A percentile compares a stretch with the other conserved stretches of the same genome.
Evolutionary conservation across 306 rosid genomes (phyloP).

Genomic region (Quercus alba): DNA sequence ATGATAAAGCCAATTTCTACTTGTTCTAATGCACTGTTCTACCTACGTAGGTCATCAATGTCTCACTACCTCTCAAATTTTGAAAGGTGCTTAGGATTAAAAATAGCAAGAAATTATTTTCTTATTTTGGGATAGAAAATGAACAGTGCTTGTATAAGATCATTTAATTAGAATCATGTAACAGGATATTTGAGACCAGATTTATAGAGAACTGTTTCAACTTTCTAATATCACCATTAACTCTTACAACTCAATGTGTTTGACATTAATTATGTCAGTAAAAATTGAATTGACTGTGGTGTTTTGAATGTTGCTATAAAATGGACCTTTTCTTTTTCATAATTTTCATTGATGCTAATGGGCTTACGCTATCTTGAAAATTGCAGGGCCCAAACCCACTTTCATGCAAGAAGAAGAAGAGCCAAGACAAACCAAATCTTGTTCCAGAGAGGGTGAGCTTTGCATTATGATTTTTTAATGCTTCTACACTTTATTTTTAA

Average conservation of each 20-base stretch:
- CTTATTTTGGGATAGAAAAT: not conserved
- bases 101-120: not conserved
- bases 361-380: slow-evolving; percentile 4
- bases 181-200: not conserved
- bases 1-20: not conserved
- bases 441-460: slow-evolving; percentile 44
- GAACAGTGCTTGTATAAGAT: not conserved
- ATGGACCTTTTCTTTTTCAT: not conserved
- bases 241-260: not conserved
- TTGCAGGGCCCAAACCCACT: slow-evolving; percentile 91
- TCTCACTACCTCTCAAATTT: not conserved
- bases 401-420: slow-evolving; percentile 79
- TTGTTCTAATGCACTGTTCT: not conserved
- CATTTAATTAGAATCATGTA: not conserved
- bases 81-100: not conserved
- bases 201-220: not conserved
- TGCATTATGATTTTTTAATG: not conserved
- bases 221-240: not conserved
- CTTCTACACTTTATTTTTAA: no score
- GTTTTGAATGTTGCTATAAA: not conserved
- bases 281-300: not conserved
- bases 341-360: not conserved
- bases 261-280: not conserved
- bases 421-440: slow-evolving; percentile 30
- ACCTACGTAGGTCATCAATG: not conserved